phyloP scores from a whole-genome alignment of 192 early-diverging fungal genomes.

The Gamsiella multidivaricata region DNA sequence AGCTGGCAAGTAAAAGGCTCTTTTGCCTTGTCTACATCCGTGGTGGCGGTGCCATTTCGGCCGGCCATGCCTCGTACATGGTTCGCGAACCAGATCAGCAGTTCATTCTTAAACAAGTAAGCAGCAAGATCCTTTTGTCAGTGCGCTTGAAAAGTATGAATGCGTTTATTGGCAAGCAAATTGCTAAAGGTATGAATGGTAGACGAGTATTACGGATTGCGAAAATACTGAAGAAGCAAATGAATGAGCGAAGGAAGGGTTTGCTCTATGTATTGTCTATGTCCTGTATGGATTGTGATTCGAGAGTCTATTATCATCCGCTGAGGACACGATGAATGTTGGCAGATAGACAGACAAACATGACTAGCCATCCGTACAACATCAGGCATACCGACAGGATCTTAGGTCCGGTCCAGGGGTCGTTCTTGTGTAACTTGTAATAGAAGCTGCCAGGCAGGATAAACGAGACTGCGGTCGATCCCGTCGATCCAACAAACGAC shows the following conservation, averaged over 20 bases:
- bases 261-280: too few species aligned
- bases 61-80: too few species aligned
- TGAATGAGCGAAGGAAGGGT: neutral
- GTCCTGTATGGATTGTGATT: constrained; percentile 9
- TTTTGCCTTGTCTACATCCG: too few species aligned
- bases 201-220: too few species aligned
- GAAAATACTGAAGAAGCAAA: too few species aligned
- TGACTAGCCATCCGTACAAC: constrained; percentile 79
- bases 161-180: too few species aligned
- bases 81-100: too few species aligned
- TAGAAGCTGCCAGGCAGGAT: constrained; percentile 96
- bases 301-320: constrained; percentile 3
- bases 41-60: too few species aligned
- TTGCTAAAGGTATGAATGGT: too few species aligned
- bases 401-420: constrained; percentile 74
- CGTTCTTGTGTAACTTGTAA: constrained; percentile 79
- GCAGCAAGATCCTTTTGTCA: too few species aligned
- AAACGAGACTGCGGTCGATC: constrained; percentile 95
- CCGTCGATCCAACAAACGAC: constrained; percentile 95
- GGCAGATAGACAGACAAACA: constrained; percentile 81
- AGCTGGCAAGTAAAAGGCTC: neutral
- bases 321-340: constrained; percentile 63
- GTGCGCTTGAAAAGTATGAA: too few species aligned
- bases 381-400: constrained; percentile 70
- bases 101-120: too few species aligned